phyloP scores from a whole-genome alignment of 148 eudicot species.

The Rhododendron vialii region DNA sequence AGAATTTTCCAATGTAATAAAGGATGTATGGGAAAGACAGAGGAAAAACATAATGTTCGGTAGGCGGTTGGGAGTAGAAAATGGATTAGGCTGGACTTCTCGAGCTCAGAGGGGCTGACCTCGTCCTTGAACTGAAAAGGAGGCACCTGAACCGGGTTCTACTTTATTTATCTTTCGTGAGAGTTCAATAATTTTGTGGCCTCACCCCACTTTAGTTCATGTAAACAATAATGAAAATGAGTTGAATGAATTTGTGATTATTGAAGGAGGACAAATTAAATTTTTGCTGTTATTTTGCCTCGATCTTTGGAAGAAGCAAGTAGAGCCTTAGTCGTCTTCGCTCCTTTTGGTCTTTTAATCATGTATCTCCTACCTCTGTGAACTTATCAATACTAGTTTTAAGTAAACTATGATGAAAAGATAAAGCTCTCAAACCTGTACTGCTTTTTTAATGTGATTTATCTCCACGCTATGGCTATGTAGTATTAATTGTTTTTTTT shows the following conservation, averaged over 20 bases:
- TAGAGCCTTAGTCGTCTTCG: not conserved
- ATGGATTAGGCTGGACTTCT: not conserved
- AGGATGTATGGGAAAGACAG: not conserved
- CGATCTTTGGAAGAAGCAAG: not conserved
- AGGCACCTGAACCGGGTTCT: not conserved
- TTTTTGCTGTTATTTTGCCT: not conserved
- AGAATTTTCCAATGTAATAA: not conserved
- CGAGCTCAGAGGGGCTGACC: not conserved
- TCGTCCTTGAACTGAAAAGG: not conserved
- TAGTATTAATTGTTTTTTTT: constrained; percentile 12
- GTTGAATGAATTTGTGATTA: not conserved
- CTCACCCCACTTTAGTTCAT: not conserved
- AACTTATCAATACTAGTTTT: not conserved
- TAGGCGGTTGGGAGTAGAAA: not conserved
- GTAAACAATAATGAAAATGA: not conserved
- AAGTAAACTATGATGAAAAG: not conserved
- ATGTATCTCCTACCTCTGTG: not conserved
- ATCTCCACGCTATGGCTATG: not conserved
- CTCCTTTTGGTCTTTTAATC: not conserved
- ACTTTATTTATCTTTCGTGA: not conserved
- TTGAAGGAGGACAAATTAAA: not conserved
- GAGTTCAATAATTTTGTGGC: not conserved
- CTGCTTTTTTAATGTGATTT: not conserved
- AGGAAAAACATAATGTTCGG: not conserved
- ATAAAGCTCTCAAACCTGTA: not conserved